phyloP scores from a whole-genome alignment of 176 grass and related monocot genomes.

The Tillandsia leiboldiana region DNA sequence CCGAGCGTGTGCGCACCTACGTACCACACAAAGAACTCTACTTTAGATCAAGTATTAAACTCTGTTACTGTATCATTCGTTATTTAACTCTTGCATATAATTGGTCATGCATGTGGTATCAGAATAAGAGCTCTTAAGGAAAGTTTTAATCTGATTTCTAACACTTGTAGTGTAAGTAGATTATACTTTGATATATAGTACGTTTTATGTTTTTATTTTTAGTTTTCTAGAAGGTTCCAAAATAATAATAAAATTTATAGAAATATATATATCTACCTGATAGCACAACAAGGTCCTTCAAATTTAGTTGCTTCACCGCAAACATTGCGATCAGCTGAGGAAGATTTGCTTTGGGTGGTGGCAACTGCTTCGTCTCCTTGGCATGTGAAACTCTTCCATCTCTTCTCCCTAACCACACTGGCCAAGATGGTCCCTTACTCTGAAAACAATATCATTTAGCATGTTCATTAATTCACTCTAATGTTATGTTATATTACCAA shows the following conservation, averaged over 20 bases:
- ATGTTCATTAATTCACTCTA: neutral
- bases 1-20: constrained; percentile 77
- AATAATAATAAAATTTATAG: too few relatives aligned
- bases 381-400: constrained; percentile 51
- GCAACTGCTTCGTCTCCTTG: constrained; percentile 47
- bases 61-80: too few relatives aligned
- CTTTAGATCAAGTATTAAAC: too few relatives aligned
- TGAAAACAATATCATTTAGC: constrained; percentile 5
- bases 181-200: neutral
- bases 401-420: constrained; percentile 47
- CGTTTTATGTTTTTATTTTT: neutral
- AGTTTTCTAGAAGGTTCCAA: too few relatives aligned
- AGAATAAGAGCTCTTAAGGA: neutral
- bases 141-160: too few relatives aligned
- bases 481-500: neutral
- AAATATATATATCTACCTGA: constrained; percentile 31
- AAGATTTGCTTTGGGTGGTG: constrained; percentile 46
- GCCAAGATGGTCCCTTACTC: constrained; percentile 73
- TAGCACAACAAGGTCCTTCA: constrained; percentile 79
- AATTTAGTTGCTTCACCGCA: constrained; percentile 46
- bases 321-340: constrained; percentile 45
- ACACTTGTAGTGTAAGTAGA: too few relatives aligned
- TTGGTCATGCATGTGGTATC: neutral
- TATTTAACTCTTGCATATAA: too few relatives aligned
- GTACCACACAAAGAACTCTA: neutral